A percentile compares a stretch with the other conserved stretches of the same genome.
Conservation (phyloP, 1,284 basidiomycete species). For the Afroboletus lepidellus region DNA sequence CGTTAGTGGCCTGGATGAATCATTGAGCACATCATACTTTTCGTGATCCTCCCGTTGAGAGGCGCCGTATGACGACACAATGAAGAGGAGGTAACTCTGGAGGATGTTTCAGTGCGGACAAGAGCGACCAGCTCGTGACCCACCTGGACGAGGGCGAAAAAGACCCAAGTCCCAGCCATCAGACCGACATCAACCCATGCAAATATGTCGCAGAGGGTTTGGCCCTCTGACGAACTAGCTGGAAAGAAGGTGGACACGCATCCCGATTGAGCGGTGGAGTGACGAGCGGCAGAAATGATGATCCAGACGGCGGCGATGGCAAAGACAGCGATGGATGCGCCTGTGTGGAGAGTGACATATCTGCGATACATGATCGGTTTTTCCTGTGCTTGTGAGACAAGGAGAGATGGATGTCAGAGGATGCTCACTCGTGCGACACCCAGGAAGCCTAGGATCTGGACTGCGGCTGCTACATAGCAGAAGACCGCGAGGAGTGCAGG, state of each 20-base stretch:
- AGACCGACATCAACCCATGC: constrained; percentile 90
- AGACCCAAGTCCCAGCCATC: constrained; percentile 82
- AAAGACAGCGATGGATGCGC: constrained; percentile 62
- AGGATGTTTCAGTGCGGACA: neutral
- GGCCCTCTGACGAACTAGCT: constrained; percentile 48
- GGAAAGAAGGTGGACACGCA: constrained; percentile 68
- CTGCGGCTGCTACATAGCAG: constrained; percentile 67
- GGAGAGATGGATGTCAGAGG: neutral
- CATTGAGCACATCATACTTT: constrained; percentile 76
- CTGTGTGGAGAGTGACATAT: constrained; percentile 70
- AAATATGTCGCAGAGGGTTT: constrained; percentile 81
- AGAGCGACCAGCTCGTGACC: neutral
- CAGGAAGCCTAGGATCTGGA: constrained; percentile 80
- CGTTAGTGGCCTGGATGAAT: constrained; percentile 59
- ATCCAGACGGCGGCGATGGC: constrained; percentile 79
- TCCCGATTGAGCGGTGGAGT: constrained; percentile 62
- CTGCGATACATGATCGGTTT: constrained; percentile 71
- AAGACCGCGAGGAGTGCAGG: constrained; percentile 73
- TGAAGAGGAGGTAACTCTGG: constrained; percentile 68
- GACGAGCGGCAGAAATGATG: constrained; percentile 72
- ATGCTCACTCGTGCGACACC: constrained; percentile 72
- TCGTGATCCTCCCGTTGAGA: constrained; percentile 78
- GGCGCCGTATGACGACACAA: constrained; percentile 71
- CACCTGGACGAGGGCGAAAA: constrained; percentile 76
- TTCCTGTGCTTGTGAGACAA: constrained; percentile 51